Conservation (phyloP, 2,329 filamentous ascomycete genomes). For the Sphaerulina musiva region DNA sequence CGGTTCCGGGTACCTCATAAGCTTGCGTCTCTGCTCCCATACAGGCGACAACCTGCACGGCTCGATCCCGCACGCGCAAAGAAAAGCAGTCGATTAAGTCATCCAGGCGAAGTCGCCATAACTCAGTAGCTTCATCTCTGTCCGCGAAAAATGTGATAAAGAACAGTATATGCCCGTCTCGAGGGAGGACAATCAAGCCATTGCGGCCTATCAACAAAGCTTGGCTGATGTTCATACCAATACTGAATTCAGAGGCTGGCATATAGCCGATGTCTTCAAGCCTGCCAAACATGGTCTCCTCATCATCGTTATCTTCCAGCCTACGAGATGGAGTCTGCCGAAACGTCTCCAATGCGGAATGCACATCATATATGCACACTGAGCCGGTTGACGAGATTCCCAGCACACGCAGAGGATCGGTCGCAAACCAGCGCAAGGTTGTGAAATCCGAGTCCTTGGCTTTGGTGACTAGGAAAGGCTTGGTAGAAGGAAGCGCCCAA, state of each 20-base stretch:
- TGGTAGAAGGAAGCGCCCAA: constrained; percentile 11
- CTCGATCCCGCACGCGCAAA: constrained; percentile 6
- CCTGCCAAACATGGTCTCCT: constrained; percentile 20
- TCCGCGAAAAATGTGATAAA: constrained; percentile 22
- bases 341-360: constrained; percentile 9
- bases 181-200: constrained; percentile 23
- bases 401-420: constrained; percentile 7
- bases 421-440: constrained; percentile 14
- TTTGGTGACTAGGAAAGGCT: constrained; percentile 12
- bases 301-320: constrained; percentile 11
- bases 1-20: constrained; percentile 19
- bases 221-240: constrained; percentile 10
- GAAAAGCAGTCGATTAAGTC: constrained; percentile 19
- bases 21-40: constrained; percentile 11
- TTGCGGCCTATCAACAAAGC: constrained; percentile 21
- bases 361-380: constrained; percentile 11
- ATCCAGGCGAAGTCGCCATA: constrained; percentile 19
- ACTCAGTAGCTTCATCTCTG: constrained; percentile 15
- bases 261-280: constrained; percentile 16
- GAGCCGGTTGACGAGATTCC: constrained; percentile 9
- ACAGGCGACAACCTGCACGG: constrained; percentile 14
- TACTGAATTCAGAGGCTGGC: constrained; percentile 10
- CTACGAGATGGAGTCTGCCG: neutral
- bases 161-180: constrained; percentile 15
- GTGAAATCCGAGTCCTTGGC: constrained; percentile 6